A percentile compares a stretch with the other conserved stretches of the same genome.
Conservation (phyloP, 116 monocot genomes). For the Cymodocea nodosa region DNA sequence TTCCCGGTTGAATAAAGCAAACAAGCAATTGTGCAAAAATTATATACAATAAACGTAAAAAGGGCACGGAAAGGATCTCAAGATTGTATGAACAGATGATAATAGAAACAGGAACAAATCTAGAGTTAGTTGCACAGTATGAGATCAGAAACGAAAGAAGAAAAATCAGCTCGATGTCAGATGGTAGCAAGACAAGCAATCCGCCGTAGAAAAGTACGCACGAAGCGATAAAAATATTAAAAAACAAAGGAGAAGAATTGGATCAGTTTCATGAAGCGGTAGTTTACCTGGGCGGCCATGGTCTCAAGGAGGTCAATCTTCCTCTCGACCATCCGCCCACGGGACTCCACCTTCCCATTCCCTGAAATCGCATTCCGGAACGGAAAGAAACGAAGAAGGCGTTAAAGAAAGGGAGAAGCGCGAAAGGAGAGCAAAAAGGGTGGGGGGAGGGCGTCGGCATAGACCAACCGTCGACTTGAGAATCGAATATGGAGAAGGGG, state of each 20-base stretch:
- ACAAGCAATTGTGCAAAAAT: too few relatives aligned
- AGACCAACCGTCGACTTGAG: conserved; percentile 16
- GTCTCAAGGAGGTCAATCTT: conserved; percentile 74
- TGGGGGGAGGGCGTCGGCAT: neutral
- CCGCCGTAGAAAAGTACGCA: neutral
- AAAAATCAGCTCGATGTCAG: too few relatives aligned
- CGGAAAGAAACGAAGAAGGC: too few relatives aligned
- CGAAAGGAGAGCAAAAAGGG: neutral
- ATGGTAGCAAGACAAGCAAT: too few relatives aligned
- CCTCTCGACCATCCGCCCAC: conserved; percentile 57
- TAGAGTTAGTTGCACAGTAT: too few relatives aligned
- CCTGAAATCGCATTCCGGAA: neutral
- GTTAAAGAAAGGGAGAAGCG: neutral
- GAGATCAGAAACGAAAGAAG: too few relatives aligned
- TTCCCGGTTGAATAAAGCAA: too few relatives aligned
- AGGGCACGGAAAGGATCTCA: too few relatives aligned
- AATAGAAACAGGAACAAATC: too few relatives aligned
- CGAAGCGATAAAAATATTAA: neutral
- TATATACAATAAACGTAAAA: too few relatives aligned
- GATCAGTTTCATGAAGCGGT: neutral
- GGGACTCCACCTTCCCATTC: conserved; percentile 38
- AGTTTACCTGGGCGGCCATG: conserved; percentile 51
- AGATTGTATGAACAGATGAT: too few relatives aligned
- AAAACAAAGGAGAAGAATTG: too few relatives aligned
- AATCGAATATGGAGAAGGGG: conserved; percentile 45